Base-by-base conservation (phyloP, 2,329 filamentous ascomycete species). In the Neofusicoccum ribis region DNA sequence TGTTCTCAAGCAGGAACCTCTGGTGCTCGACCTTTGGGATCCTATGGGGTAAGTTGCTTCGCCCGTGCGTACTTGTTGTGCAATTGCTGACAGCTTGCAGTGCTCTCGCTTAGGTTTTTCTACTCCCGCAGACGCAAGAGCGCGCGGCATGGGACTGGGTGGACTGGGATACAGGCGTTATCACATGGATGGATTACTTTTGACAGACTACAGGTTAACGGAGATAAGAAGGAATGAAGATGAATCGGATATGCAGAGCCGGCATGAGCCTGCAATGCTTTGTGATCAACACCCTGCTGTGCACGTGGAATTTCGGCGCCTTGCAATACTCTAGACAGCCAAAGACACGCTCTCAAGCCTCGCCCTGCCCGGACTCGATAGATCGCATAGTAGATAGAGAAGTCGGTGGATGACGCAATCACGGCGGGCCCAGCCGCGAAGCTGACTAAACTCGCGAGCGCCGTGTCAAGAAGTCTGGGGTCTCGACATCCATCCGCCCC, bases 1-100 rank as follows among this genome's bases (percentile, higher is more conserved):
- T 71, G 86, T 95, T 27, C 77, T 94, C 61, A 84, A 87, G 69
- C 85, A 90, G 79, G 83, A 91, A 72, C 86, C 92, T 0, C 85
- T 89, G 67, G 86, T 91, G 63, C 67, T 78, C 27, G 73, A 76
- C 67, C 68, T 91, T 27, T 94, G 91, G 91, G 91, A 93, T 80
- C 90, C 91, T 0, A 91, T 93, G 88, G 90, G 91, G 58, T 61
- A 11, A 61, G 58, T 50, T 8, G 44, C 5, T 15, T 61, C 3
- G 17, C 27, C 1, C 8, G 12, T 15, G 12, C 34, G 2, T 3
- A 17, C 23, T 1, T 23, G 0, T 12, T 17, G 4, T 17, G 7
- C 15, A 1, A 15, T 8, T 34, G 7, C 43, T 44, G 23, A 44
- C 39, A 14, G 3, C 0, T 34, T 9, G 5, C 9, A 60, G 63